Conservation (phyloP, 2,329 filamentous ascomycete genomes). For the Ophiosphaerella korrae region DNA sequence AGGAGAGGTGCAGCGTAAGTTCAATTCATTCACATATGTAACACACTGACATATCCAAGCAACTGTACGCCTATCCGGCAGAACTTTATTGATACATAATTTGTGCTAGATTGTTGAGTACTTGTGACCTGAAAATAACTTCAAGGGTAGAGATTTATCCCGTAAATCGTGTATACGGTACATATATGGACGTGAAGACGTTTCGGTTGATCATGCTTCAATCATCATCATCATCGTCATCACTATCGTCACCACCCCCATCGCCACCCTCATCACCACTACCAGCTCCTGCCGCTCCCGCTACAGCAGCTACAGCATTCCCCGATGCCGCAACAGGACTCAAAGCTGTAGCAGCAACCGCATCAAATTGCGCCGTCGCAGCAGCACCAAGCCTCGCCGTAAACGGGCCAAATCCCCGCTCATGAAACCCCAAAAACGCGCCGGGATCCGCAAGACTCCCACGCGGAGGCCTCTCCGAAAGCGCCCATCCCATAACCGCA, state of each 20-base stretch:
- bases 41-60: too few species aligned
- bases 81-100: too few species aligned
- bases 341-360: constrained; percentile 7
- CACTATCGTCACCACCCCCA: constrained; percentile 8
- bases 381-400: constrained; percentile 8
- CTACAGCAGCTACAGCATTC: constrained; percentile 1
- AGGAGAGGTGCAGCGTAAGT: too few species aligned
- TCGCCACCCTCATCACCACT: constrained; percentile 7
- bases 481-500: constrained; percentile 19
- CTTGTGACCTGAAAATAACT: too few species aligned
- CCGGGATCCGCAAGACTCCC: constrained; percentile 10
- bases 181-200: too few species aligned
- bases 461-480: constrained; percentile 7
- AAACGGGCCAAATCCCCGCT: constrained; percentile 10
- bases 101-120: too few species aligned
- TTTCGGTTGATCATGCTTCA: neutral
- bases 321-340: constrained; percentile 2
- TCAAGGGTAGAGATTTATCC: too few species aligned
- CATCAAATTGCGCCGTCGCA: constrained; percentile 6
- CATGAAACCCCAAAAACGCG: constrained; percentile 14
- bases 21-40: too few species aligned
- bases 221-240: constrained; percentile 3
- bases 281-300: constrained; percentile 3
- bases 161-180: too few species aligned
- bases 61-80: too few species aligned